Conservation (phyloP, 2,329 filamentous ascomycete genomes). For the Fusarium verrucosum region DNA sequence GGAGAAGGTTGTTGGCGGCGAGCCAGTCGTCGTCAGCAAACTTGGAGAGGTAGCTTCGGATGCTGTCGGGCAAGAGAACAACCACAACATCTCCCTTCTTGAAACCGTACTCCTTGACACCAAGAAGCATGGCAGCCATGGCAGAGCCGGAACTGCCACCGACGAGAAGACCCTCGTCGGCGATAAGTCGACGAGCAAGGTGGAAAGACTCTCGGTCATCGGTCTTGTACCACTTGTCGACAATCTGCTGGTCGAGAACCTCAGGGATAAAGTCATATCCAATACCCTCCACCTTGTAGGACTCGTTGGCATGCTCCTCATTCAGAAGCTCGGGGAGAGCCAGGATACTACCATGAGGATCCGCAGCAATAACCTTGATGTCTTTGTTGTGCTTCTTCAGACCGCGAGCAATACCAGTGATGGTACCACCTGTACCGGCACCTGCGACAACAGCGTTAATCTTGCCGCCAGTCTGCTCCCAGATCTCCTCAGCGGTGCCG, state of each 20-base stretch:
- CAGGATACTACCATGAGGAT: slow-evolving; percentile 91
- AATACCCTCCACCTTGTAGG: slow-evolving; percentile 98
- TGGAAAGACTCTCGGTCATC: slow-evolving; percentile 91
- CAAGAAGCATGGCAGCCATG: slow-evolving; percentile 81
- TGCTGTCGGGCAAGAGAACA: slow-evolving; percentile 92
- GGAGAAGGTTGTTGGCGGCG: slow-evolving; percentile 90
- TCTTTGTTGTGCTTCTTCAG: slow-evolving; percentile 86
- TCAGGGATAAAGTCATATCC: slow-evolving; percentile 98
- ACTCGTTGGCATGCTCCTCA: slow-evolving; percentile 78
- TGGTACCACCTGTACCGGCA: slow-evolving; percentile 94
- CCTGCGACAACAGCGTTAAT: slow-evolving; percentile 88
- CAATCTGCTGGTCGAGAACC: slow-evolving; percentile 79
- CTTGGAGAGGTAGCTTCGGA: slow-evolving; percentile 96
- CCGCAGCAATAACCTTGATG: slow-evolving; percentile 90
- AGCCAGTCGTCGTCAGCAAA: slow-evolving; percentile 99
- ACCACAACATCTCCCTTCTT: slow-evolving; percentile 88
- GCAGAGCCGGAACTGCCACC: slow-evolving; percentile 95
- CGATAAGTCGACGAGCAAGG: slow-evolving; percentile 88
- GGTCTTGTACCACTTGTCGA: slow-evolving; percentile 99
- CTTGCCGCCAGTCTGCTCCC: slow-evolving; percentile 85
- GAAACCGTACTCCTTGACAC: slow-evolving; percentile 79
- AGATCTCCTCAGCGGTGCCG: slow-evolving; percentile 96
- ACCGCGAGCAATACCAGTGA: slow-evolving; percentile 87
- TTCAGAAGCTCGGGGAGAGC: slow-evolving; percentile 85
- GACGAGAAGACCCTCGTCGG: slow-evolving; percentile 92